Base-by-base conservation (phyloP, 148 eudicot genomes). In the Nepenthes mirabilis region DNA sequence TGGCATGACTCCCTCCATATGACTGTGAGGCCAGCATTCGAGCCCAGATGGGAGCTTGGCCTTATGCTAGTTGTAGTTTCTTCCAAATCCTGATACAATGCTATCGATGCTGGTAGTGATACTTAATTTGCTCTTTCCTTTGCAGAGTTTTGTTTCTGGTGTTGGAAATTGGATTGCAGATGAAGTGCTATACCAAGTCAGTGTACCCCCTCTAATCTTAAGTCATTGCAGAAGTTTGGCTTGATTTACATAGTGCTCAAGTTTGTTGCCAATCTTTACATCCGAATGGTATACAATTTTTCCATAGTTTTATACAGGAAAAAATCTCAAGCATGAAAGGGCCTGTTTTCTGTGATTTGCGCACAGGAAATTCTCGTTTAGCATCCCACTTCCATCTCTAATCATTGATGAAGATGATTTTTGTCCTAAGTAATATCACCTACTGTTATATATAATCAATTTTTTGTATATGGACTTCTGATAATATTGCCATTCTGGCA, bases 121-220 rank as follows among this genome's bases (percentile, higher is more conserved):
- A 23, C 23, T 23, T 45, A 43, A 34, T 67, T 67, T 33, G 36
- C 55, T 56, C 65, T 34, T 55, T 71, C 74, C 83, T 34, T 55
- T 71, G 75, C 83, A 88, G 96, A 71, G 86, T 70, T 93, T 82
- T 73, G 80, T 93, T 36, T 82, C 99, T 47, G 99, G 99, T 43
- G 84, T 93, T 69, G 99, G 99, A 59, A 93, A 93, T 71, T 88
- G 99, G 99, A 76, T 93, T 78, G 96, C 95, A 58, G 99, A 93
- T 80, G 96, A 93, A 84, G 99, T 93, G 48, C 76, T 93, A 33
- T 93, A 88, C 80, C 99, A 93, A 75, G 99, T 88, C 56, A 82
- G 91, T 79, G 47, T 49, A 23, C 52, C n/a, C 2, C 10, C 14
- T 49, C 52, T 11, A 8, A 40, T 40, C 10, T 58, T 13, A 58